These are phyloP conservation scores for Aspergillus cristatus DNA, from an alignment of 495 filamentous ascomycete genomes.

Conservation along the genomic window DNA sequence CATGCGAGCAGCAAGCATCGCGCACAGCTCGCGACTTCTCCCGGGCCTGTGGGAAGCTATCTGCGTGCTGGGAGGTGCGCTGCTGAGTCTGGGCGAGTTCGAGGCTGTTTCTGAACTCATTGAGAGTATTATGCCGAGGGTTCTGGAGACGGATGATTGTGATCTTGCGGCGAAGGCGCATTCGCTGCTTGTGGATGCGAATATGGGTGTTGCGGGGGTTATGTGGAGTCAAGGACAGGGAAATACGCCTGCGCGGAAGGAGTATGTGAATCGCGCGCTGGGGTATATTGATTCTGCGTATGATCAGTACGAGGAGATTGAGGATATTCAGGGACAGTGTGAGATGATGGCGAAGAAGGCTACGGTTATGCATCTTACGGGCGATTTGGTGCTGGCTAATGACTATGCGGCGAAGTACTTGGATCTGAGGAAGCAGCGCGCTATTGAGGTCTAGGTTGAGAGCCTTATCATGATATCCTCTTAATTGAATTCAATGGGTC, in stretches of 20 bases:
- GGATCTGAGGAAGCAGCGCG: slow-evolving; percentile 39
- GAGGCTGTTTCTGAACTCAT: slow-evolving; percentile 57
- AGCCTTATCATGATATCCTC: too few relatives aligned
- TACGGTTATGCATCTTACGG: slow-evolving; percentile 64
- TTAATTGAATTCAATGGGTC: too few relatives aligned
- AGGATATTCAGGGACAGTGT: slow-evolving; percentile 66
- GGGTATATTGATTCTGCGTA: slow-evolving; percentile 61
- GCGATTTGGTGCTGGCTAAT: slow-evolving; percentile 62
- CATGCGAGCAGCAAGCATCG: slow-evolving; percentile 68
- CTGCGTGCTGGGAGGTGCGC: slow-evolving; percentile 54
- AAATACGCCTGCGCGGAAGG: slow-evolving; percentile 30
- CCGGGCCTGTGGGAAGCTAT: slow-evolving; percentile 72
- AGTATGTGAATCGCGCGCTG: slow-evolving; percentile 55
- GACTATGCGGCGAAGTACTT: slow-evolving; percentile 66
- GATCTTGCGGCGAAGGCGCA: slow-evolving; percentile 59
- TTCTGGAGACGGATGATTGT: slow-evolving; percentile 64
- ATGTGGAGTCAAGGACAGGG: slow-evolving; percentile 17
- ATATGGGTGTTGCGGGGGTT: slow-evolving; percentile 70
- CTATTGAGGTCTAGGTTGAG: slow-evolving; percentile 2
- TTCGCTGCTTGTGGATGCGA: slow-evolving; percentile 68
- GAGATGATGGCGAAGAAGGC: slow-evolving; percentile 85
- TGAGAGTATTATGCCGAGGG: slow-evolving; percentile 69
- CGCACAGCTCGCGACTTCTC: slow-evolving; percentile 62
- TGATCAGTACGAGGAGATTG: slow-evolving; percentile 58
- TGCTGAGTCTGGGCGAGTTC: slow-evolving; percentile 69